These are phyloP conservation scores for Croton laevigatus DNA, from an alignment of 441 rosid genomes.

Conservation along the genomic window DNA sequence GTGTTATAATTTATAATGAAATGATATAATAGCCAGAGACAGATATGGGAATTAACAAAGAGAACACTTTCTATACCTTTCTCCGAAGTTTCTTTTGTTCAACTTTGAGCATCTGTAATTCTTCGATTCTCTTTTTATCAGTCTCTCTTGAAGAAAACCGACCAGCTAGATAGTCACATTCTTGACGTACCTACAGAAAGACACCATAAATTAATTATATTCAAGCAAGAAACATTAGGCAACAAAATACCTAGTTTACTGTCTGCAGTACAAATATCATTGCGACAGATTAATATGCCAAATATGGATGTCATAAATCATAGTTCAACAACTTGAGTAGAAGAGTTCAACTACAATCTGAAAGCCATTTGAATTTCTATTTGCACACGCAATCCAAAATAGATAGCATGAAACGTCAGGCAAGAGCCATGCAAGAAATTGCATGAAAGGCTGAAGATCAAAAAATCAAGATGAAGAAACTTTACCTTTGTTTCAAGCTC, in stretches of 20 bases:
- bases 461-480: not conserved
- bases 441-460: not conserved
- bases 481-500: constrained; percentile 75
- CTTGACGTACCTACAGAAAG: constrained; percentile 62
- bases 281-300: not conserved
- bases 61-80: constrained; percentile 49
- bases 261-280: not conserved
- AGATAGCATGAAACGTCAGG: not conserved
- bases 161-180: constrained; percentile 79
- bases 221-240: not conserved
- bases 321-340: not conserved
- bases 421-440: not conserved
- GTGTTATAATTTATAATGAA: not conserved
- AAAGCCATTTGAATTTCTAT: not conserved
- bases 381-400: not conserved
- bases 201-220: not conserved
- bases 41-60: constrained; percentile 1
- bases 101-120: constrained; percentile 47
- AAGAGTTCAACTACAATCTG: not conserved
- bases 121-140: constrained; percentile 40
- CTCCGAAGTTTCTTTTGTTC: constrained; percentile 49
- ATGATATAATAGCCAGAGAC: not conserved
- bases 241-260: not conserved
- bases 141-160: constrained; percentile 41
- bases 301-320: not conserved